Base-by-base conservation (phyloP, 202 grass and related monocot genomes). In the Bolboschoenoplectus hybrid region DNA sequence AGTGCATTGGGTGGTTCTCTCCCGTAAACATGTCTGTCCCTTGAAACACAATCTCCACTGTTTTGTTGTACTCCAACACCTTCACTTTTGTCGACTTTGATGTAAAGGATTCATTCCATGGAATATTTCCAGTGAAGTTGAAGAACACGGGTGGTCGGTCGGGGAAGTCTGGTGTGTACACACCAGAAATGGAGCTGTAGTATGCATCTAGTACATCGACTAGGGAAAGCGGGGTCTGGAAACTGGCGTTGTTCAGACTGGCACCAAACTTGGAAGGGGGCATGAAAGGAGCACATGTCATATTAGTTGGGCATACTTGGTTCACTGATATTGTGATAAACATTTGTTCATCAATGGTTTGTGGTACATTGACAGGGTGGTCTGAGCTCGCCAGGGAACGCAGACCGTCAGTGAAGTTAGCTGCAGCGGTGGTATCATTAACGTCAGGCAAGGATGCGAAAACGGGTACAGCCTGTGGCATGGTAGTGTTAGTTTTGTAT, bases 1-100 rank as follows among this genome's bases (percentile, higher is more conserved):
- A 61, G 50, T 97, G 94, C 72, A 93, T 90, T 1, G 94, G 94
- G 86, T 96, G 94, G 82, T 63, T 91, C 88, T 93, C 91, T 6
- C 71, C 85, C 1, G 64, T 82, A 1, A 92, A 14, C 35, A 89
- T 4, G 34, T 67, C 76, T 14, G 86, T 91, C 83, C 72, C 94
- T 43, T 93, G 89, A 51, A 96, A 88, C 61, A 96, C 91, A 7
- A 96, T 83, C 88, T 93, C 91, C 55, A 97, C 87, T 2, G 86
- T 80, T 2, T 87, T 35, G 56, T 91, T 92, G 20, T 93, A 89
- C 79, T 89, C 85, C 9, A 94, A 12, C 2, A 93, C 82, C 82
- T 89, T 92, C 46, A 93, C 89, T 86, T 64, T 88, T 45, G 88
- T 91, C 36, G 65, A 85, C 20, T 51, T 66, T 32, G 7, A 14